A percentile compares a stretch with the other conserved stretches of the same genome.
Evolutionary conservation across 1,139 yeast species (phyloP).

Genomic region (Diutina neorugosa): DNA sequence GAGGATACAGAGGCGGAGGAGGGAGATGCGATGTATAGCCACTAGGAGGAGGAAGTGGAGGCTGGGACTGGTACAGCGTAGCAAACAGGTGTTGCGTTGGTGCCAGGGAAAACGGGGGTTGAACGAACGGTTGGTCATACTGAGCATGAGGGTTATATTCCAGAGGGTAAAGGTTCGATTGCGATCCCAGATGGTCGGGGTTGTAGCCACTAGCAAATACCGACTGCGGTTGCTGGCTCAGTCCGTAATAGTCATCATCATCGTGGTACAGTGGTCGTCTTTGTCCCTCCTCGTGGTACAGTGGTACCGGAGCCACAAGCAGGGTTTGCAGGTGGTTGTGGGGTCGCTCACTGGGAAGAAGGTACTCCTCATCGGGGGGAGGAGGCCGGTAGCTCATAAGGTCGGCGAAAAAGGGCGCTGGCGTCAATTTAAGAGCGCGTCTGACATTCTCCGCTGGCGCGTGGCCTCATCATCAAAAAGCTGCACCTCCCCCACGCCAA

Average conservation of each 20-base stretch:
- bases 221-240: not conserved
- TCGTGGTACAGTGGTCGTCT: conserved; percentile 1
- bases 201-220: not conserved
- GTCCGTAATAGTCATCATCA: not conserved
- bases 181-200: not conserved
- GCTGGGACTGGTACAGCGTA: conserved; percentile 1
- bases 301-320: not conserved
- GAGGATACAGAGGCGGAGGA: not conserved
- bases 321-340: not conserved
- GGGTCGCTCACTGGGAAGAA: not conserved
- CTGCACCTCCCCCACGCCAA: not conserved
- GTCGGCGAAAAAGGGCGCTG: not conserved
- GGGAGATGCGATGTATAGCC: not conserved
- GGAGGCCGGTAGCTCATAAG: conserved; percentile 1
- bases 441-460: not conserved
- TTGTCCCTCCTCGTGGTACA: not conserved
- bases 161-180: not conserved
- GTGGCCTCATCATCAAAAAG: not conserved
- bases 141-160: not conserved
- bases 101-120: not conserved
- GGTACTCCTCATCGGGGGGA: not conserved
- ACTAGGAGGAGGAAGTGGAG: no score
- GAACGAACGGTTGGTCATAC: not conserved
- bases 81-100: not conserved
- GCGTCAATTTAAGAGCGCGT: not conserved